Conservation (phyloP, 2,329 filamentous ascomycete species). For the Aureobasidium pullulans region DNA sequence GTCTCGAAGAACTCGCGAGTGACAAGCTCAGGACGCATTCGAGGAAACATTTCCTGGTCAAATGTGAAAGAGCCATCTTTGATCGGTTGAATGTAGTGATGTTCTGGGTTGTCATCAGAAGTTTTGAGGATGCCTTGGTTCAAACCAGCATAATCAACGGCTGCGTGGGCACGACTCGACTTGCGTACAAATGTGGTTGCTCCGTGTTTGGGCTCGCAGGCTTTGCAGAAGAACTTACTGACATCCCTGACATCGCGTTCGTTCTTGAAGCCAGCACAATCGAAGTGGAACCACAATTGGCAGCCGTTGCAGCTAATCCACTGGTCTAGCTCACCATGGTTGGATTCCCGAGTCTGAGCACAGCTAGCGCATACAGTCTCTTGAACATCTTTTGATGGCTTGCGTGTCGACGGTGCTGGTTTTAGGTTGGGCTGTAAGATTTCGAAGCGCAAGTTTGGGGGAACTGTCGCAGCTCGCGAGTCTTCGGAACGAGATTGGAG, state of each 20-base stretch:
- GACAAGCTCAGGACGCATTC: conserved; percentile 56
- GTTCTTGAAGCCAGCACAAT: conserved; percentile 59
- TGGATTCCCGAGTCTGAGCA: conserved; percentile 45
- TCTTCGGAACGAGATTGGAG: neutral
- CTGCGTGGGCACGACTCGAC: conserved; percentile 56
- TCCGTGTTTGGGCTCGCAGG: conserved; percentile 53
- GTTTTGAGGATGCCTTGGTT: conserved; percentile 60
- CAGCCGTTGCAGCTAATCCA: conserved; percentile 65
- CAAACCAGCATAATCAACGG: conserved; percentile 61
- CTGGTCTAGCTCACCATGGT: conserved; percentile 47
- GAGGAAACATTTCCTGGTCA: conserved; percentile 54
- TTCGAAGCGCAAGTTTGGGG: conserved; percentile 12
- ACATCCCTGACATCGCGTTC: conserved; percentile 57
- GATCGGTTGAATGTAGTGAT: conserved; percentile 62
- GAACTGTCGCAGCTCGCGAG: conserved; percentile 8
- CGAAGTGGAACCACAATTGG: conserved; percentile 61
- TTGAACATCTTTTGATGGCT: conserved; percentile 23
- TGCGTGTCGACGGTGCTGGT: conserved; percentile 4
- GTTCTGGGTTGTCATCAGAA: conserved; percentile 55
- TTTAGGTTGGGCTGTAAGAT: conserved; percentile 5
- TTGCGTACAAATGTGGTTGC: conserved; percentile 61
- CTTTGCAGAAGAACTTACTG: conserved; percentile 59
- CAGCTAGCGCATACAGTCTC: conserved; percentile 51
- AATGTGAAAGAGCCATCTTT: conserved; percentile 58
- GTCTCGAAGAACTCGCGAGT: conserved; percentile 58